Evolutionary conservation across 805 yeast species (phyloP).

Genomic region (Kregervanrija fluxuum): DNA sequence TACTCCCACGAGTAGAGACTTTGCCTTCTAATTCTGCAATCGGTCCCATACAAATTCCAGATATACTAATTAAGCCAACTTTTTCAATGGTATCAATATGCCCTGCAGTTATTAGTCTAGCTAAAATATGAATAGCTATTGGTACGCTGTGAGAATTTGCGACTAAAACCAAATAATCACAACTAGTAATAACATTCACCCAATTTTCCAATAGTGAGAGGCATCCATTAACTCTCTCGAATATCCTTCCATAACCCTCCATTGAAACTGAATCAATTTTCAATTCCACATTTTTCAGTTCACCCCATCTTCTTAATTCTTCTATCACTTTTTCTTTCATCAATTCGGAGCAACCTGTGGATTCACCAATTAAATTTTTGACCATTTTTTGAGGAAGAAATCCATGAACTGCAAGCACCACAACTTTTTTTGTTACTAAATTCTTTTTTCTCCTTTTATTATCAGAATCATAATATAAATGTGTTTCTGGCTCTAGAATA

Average conservation of each 20-base stretch:
- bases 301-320: conserved; percentile 61
- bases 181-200: conserved; percentile 43
- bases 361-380: conserved; percentile 80
- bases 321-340: conserved; percentile 78
- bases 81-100: conserved; percentile 48
- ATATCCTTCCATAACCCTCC: conserved; percentile 86
- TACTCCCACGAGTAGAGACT: conserved; percentile 56
- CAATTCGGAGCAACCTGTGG: conserved; percentile 82
- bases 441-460: conserved; percentile 3
- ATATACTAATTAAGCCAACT: conserved; percentile 82
- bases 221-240: conserved; percentile 72
- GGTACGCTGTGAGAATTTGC: conserved; percentile 94
- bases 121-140: conserved; percentile 67
- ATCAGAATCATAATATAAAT: conserved; percentile 20
- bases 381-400: conserved; percentile 84
- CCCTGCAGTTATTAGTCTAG: conserved; percentile 36
- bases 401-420: conserved; percentile 92
- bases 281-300: conserved; percentile 29
- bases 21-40: conserved; percentile 80
- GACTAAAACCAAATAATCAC: conserved; percentile 79
- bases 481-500: conserved; percentile 22
- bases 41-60: conserved; percentile 90
- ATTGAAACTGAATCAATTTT: conserved; percentile 77
- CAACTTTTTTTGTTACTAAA: conserved; percentile 36
- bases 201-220: conserved; percentile 63